These are phyloP conservation scores for Apodospora peruviana DNA, from an alignment of 495 filamentous ascomycete species.

Conservation along the genomic window DNA sequence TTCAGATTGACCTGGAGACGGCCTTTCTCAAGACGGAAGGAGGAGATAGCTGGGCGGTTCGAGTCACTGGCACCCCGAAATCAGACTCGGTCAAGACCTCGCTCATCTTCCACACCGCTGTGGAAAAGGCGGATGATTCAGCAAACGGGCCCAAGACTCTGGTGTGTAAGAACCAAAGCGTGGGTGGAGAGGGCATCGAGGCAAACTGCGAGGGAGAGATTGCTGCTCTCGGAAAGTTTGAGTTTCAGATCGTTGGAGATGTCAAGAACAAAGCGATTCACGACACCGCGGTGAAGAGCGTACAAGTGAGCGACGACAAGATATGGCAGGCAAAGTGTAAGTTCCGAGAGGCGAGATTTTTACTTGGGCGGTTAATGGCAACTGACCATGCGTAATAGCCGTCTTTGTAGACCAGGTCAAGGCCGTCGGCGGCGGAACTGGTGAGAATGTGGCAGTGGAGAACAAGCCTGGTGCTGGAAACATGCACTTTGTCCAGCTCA, in stretches of 20 bases:
- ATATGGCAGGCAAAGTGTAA: conserved; percentile 17
- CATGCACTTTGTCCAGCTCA: conserved; percentile 79
- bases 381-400: too few species aligned
- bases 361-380: too few species aligned
- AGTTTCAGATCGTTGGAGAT: conserved; percentile 12
- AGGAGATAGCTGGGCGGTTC: conserved; percentile 81
- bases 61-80: conserved; percentile 72
- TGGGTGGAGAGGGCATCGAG: too few species aligned
- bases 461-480: conserved; percentile 66
- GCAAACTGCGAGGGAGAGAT: too few species aligned
- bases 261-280: conserved; percentile 41
- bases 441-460: conserved; percentile 51
- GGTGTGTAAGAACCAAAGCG: too few species aligned
- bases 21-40: conserved; percentile 80
- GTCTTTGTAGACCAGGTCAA: background rate
- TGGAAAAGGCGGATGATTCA: conserved; percentile 65
- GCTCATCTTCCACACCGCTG: conserved; percentile 67
- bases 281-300: conserved; percentile 7
- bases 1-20: conserved; percentile 77
- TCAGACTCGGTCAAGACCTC: conserved; percentile 64
- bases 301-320: conserved; percentile 8
- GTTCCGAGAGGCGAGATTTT: too few species aligned
- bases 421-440: background rate
- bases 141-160: too few species aligned
- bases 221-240: conserved; percentile 9